Conservation (phyloP, 768 basidiomycete genomes). For the Boletus vermiculosoides region DNA sequence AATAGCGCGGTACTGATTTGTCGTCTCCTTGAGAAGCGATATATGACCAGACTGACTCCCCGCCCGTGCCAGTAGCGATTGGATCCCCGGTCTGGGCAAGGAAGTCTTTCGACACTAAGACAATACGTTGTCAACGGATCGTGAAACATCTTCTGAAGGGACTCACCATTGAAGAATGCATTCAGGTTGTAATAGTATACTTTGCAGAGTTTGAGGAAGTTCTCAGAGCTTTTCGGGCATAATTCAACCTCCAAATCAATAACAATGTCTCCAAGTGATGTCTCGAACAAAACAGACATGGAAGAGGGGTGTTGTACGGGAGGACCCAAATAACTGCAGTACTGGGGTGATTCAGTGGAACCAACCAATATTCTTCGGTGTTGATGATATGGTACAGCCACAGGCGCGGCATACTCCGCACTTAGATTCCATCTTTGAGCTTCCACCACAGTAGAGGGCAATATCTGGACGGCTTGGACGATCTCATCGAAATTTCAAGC, state of each 20-base stretch:
- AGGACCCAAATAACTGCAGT: too few relatives aligned
- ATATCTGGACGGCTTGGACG: background rate
- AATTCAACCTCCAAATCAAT: conserved; percentile 91
- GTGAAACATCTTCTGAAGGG: background rate
- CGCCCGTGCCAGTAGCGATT: conserved; percentile 90
- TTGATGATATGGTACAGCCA: background rate
- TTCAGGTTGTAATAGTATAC: conserved; percentile 96
- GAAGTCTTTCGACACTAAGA: conserved; percentile 91
- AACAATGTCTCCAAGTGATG: conserved; percentile 94
- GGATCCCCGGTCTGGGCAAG: conserved; percentile 97
- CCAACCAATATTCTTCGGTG: too few relatives aligned
- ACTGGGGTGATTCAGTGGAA: background rate
- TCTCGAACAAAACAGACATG: conserved; percentile 98
- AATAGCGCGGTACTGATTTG: conserved; percentile 64
- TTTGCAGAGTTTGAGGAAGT: conserved; percentile 98
- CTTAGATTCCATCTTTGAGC: background rate
- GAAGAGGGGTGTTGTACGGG: background rate
- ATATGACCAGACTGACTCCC: conserved; percentile 84
- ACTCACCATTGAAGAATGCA: conserved; percentile 96
- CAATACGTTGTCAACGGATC: background rate
- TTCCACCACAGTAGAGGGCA: background rate
- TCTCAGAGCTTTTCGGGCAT: conserved; percentile 90
- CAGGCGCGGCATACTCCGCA: background rate
- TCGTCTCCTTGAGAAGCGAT: conserved; percentile 48
- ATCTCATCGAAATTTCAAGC: background rate